Base-by-base conservation (phyloP, 2,329 filamentous ascomycete species). In the Penicillium olsonii region DNA sequence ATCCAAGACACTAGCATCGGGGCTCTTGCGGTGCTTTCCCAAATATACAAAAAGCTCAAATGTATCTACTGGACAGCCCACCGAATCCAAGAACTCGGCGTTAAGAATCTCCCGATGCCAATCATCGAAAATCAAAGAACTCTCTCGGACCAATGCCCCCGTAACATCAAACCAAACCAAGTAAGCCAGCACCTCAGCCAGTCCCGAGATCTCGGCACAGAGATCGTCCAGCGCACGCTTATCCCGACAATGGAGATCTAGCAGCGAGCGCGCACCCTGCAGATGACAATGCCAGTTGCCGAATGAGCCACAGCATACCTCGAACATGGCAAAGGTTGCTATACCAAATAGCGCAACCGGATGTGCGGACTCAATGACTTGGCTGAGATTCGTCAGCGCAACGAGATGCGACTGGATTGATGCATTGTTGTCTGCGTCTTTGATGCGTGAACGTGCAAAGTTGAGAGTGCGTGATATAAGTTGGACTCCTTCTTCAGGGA, bases 291-390 rank as follows among this genome's bases (percentile, higher is more conserved):
- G 52, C 62, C 62, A 65, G 35, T 58, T 68, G 50, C 73, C 73
- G 68, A 75, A 76, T 0, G 70, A 64, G 0, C 70, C 67, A 24
- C 74, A 72, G 33, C 68, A 74, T 0, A 76, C 73, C 11, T 76
- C 74, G 20, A 76, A 72, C 27, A 76, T 69, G 0, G 73, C 73
- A 51, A 76, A 75, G 0, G 70, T 72, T 0, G 73, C 73, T 15
- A 76, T 76, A 1, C 72, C 74, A 4, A 76, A 64, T 8, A 76
- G 64, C 0, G 74, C 73, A 41, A 75, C 65, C 0, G 73, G 74
- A 27, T 76, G 68, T 2, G 70, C 72, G 0, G 65, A 70, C 26
- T 67, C 66, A 2, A 76, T 61, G 5, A 71, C 68, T 34, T 68
- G 63, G 48, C 68, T 74, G 10, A 76, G 63, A 14, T 68, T 67